Percentiles rank a stretch among this genome's conserved stretches.
Conservation (phyloP, 441 rosid genomes). For the Kokia cookei region DNA sequence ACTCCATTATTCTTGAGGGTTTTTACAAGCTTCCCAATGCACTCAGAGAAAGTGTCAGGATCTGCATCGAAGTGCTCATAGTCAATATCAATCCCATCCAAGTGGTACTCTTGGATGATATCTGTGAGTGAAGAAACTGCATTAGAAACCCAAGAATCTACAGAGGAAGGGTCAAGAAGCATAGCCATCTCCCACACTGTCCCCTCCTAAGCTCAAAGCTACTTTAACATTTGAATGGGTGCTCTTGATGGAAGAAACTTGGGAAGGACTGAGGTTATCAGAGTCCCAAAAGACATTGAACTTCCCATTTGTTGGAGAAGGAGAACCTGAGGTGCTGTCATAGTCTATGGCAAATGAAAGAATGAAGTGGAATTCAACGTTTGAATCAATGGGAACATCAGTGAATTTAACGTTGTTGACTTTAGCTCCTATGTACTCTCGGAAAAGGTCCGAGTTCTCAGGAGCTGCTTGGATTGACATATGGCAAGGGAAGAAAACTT, state of each 20-base stretch:
- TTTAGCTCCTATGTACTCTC: conserved; percentile 16
- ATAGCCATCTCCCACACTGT: neutral
- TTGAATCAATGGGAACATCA: too few relatives aligned
- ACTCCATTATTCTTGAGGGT: conserved; percentile 30
- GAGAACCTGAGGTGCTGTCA: neutral
- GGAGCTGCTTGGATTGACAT: neutral
- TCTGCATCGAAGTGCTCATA: conserved; percentile 32
- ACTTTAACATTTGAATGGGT: conserved; percentile 29
- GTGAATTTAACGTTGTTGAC: too few relatives aligned
- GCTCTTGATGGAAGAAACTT: conserved; percentile 30
- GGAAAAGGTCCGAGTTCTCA: conserved; percentile 20
- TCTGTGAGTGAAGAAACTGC: conserved; percentile 33
- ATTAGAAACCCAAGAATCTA: conserved; percentile 38
- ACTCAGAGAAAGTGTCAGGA: conserved; percentile 29
- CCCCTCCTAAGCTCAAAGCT: conserved; percentile 17
- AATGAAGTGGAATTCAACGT: too few relatives aligned
- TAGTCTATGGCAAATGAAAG: too few relatives aligned
- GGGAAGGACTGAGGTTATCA: conserved; percentile 29
- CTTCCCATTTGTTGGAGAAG: conserved; percentile 33
- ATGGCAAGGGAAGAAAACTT: conserved; percentile 6
- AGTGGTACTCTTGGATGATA: conserved; percentile 27
- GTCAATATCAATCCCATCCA: conserved; percentile 39
- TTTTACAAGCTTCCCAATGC: conserved; percentile 31
- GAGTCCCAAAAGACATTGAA: conserved; percentile 42
- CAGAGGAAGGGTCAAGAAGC: conserved; percentile 26